Evolutionary conservation across 1,284 basidiomycete genomes (phyloP).

Genomic region (Sporisorium exsertum): DNA sequence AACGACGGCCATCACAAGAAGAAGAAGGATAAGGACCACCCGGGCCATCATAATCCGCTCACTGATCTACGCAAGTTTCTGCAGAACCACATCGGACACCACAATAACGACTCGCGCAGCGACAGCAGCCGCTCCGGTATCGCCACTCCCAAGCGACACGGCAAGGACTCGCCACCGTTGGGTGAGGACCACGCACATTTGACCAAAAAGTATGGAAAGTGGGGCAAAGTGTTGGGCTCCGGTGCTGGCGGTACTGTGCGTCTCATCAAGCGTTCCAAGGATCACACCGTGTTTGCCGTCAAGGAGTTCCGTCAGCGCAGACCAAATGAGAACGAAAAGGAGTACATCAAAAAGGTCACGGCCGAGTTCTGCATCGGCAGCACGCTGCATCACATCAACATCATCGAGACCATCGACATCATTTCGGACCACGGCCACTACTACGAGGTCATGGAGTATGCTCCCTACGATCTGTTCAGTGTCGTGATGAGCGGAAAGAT

Average conservation of each 20-base stretch:
- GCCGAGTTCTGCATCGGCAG: constrained; percentile 98
- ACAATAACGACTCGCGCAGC: constrained; percentile 53
- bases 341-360: constrained; percentile 99
- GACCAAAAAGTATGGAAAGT: constrained; percentile 98
- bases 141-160: constrained; percentile 59
- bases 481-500: constrained; percentile 99
- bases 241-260: constrained; percentile 98
- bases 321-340: constrained; percentile 87
- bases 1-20: constrained; percentile 43
- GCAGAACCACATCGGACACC: constrained; percentile 65
- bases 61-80: constrained; percentile 60
- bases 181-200: constrained; percentile 81
- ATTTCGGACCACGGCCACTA: constrained; percentile 97
- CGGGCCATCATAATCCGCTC: constrained; percentile 56
- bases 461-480: constrained; percentile 96
- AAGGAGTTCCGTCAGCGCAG: constrained; percentile 96
- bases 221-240: constrained; percentile 93
- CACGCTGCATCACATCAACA: constrained; percentile 84
- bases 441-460: constrained; percentile 90
- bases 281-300: constrained; percentile 84
- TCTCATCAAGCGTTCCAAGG: constrained; percentile 82
- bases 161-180: constrained; percentile 69
- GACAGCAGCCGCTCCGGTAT: constrained; percentile 51
- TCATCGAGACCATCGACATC: constrained; percentile 98
- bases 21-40: constrained; percentile 54